Evolutionary conservation across 2,329 filamentous ascomycete species (phyloP).

Genomic region (Karstenula rhodostoma): DNA sequence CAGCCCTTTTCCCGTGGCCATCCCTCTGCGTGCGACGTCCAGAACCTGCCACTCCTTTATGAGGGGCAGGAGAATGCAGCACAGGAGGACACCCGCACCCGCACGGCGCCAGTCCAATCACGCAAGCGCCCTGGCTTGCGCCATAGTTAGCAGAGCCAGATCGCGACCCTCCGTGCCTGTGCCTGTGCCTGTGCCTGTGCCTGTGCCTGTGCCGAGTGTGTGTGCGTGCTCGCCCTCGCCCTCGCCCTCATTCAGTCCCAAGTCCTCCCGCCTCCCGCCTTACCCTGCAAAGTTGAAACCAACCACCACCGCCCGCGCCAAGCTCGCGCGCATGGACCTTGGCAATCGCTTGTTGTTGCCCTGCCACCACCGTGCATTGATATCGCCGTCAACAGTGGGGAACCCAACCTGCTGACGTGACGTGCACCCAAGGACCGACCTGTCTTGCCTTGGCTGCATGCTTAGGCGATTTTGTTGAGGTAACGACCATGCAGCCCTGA

Average conservation of each 20-base stretch:
- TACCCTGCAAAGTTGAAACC: no score
- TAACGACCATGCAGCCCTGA: background rate
- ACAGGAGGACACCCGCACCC: background rate
- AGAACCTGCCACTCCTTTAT: constrained; percentile 7
- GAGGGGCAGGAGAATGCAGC: constrained; percentile 10
- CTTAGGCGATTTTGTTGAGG: constrained; percentile 13
- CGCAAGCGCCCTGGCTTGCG: constrained; percentile 3
- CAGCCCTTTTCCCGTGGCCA: constrained; percentile 5
- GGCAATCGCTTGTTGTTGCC: constrained; percentile 29
- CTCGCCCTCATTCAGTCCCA: no score
- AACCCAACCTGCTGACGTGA: constrained; percentile 13
- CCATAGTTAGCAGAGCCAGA: constrained; percentile 24
- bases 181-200: no score
- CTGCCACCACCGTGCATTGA: constrained; percentile 33
- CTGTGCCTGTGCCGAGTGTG: no score
- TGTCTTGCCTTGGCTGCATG: background rate
- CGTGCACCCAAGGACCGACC: constrained; percentile 12
- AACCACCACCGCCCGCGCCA: constrained; percentile 37
- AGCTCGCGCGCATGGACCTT: constrained; percentile 36
- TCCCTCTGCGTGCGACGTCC: constrained; percentile 6
- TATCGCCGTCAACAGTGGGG: constrained; percentile 22
- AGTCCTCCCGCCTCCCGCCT: constrained; percentile 11
- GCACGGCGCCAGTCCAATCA: constrained; percentile 13
- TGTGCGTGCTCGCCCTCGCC: background rate
- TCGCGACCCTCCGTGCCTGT: constrained; percentile 1